Evolutionary conservation across 2,329 filamentous ascomycete genomes (phyloP), one percentile per base, ranked within the genome.

Genomic region (Dissoconium aciculare): DNA sequence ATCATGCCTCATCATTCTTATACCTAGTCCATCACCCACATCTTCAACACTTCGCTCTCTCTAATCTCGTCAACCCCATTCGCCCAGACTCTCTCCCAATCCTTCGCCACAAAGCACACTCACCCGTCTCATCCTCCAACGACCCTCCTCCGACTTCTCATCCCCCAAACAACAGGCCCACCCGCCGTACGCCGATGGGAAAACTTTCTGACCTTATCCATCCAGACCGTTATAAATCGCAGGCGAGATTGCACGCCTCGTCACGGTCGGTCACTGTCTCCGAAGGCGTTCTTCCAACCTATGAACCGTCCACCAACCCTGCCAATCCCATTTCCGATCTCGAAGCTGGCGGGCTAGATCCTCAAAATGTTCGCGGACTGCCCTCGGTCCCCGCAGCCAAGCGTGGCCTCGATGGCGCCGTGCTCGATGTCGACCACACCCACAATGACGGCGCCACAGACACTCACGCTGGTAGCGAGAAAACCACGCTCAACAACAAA

Each of bases 301-400:
- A 23, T 23, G 19, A 23, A 8, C 8, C 19, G 19, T 23, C 19
- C 19, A n/a, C 19, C 19, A 8, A 23, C 19, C 8, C 8, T 8
- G 8, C 8, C 19, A 8, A 8, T 23, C n/a, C 19, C 26, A 10
- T 17, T n/a, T 8, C 19, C 8, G n/a, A 23, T n/a, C 19, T 23
- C 40, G 41, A 46, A 44, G 39, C 48, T 53, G 50, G 48, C 50
- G 44, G 46, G 44, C 35, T 52, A 44, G 41, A 40, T 35, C 40
- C 41, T 37, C 35, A 35, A 17, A 28, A 43, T 33, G 38, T 39
- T 37, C 44, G 45, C 37, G 38, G 45, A 36, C 42, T 41, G 34
- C 31, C 35, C 29, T 42, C 41, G 33, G 33, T 41, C 31, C 38
- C 43, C 26, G 41, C 38, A 45, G 31, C 32, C 19, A 26, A 17